phyloP scores from a whole-genome alignment of 768 basidiomycete species.

The Psilocybe cyanescens region DNA sequence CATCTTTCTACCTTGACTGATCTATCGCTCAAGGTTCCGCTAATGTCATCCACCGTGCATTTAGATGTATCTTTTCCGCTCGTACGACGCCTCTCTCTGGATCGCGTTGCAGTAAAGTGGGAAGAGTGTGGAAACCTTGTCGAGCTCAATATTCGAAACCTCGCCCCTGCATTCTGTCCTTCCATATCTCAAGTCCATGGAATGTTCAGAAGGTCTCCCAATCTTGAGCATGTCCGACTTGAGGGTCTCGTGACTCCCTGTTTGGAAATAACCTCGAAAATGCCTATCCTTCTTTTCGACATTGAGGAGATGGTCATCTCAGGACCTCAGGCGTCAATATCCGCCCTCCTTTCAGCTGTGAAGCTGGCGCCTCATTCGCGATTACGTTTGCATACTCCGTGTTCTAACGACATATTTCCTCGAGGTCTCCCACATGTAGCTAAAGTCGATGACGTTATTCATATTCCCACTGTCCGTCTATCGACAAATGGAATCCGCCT shows the following conservation, averaged over 20 bases:
- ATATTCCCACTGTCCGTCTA: conserved; percentile 17
- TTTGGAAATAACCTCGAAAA: conserved; percentile 2
- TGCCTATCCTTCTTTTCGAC: conserved; percentile 22
- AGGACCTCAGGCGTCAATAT: conserved; percentile 27
- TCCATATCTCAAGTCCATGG: conserved; percentile 34
- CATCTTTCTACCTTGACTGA: conserved; percentile 28
- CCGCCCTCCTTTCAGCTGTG: conserved; percentile 29
- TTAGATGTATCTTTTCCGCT: conserved; percentile 31
- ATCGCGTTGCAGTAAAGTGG: conserved; percentile 39
- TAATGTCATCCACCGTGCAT: conserved; percentile 25
- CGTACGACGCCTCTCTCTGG: conserved; percentile 36
- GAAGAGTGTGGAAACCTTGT: conserved; percentile 33
- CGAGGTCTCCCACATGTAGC: conserved; percentile 19
- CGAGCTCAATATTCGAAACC: conserved; percentile 37
- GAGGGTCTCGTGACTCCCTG: conserved; percentile 32
- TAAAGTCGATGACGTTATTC: neutral
- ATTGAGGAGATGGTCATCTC: conserved; percentile 35
- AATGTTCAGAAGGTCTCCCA: conserved; percentile 37
- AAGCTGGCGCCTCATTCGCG: conserved; percentile 26
- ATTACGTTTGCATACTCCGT: conserved; percentile 31
- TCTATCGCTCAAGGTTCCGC: conserved; percentile 40
- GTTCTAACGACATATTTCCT: conserved; percentile 30
- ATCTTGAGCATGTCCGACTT: conserved; percentile 35
- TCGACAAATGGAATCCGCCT: conserved; percentile 13
- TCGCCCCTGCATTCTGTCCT: conserved; percentile 33